Percentiles rank a stretch among this genome's conserved stretches.
phyloP scores from a whole-genome alignment of 139 green algal species.

The Volvox africanus region DNA sequence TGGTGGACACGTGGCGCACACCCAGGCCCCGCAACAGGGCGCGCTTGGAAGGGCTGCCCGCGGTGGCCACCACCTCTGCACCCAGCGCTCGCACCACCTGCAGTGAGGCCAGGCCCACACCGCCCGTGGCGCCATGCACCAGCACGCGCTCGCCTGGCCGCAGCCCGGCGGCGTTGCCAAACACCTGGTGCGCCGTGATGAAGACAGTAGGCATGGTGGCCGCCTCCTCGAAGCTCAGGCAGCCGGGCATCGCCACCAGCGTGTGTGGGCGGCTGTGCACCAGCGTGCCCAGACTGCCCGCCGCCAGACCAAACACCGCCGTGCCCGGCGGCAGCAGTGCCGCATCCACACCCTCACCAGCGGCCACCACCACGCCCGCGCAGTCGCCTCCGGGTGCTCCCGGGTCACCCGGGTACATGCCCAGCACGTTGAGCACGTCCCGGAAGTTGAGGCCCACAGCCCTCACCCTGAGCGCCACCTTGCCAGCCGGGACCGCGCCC shows the following conservation, averaged over 20 bases:
- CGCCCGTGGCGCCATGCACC: constrained; percentile 83
- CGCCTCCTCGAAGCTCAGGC: constrained; percentile 79
- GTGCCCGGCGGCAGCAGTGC: constrained; percentile 58
- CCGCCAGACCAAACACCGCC: constrained; percentile 85
- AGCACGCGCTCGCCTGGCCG: constrained; percentile 66
- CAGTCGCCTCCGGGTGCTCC: constrained; percentile 84
- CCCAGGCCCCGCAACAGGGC: constrained; percentile 73
- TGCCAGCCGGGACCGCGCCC: constrained; percentile 66
- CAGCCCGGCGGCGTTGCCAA: constrained; percentile 56
- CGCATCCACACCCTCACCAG: not conserved
- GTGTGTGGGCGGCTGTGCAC: constrained; percentile 66
- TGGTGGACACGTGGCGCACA: constrained; percentile 65
- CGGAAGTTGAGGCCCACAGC: constrained; percentile 90
- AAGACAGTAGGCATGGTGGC: constrained; percentile 87
- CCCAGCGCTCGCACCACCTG: constrained; percentile 68
- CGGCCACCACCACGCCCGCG: constrained; percentile 82
- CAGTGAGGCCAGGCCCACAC: constrained; percentile 83
- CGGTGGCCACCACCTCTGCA: constrained; percentile 70
- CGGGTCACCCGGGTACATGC: constrained; percentile 90
- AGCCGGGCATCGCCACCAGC: constrained; percentile 75
- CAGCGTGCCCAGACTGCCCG: constrained; percentile 77
- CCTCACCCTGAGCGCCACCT: constrained; percentile 72
- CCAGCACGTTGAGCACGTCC: constrained; percentile 81
- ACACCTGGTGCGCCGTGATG: constrained; percentile 80
- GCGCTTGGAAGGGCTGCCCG: constrained; percentile 81